Base-by-base conservation (phyloP, 768 basidiomycete species). In the Russula sp. region DNA sequence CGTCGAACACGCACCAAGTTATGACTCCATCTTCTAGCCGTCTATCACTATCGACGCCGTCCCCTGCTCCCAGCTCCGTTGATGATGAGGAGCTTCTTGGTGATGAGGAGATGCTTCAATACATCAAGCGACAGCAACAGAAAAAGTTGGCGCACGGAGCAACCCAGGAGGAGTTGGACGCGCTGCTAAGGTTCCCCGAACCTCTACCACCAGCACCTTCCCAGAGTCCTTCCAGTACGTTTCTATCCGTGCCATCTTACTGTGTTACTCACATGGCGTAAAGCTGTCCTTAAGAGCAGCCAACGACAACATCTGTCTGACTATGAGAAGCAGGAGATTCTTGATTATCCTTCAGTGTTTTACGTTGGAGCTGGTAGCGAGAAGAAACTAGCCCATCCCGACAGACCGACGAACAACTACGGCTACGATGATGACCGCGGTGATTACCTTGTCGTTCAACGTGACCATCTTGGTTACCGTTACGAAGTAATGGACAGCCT, bases 371-470 rank as follows among this genome's bases (percentile, higher is more conserved):
- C 84, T 7, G 81, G 82, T 63, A 90, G 88, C 72, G 85, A 85
- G 72, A 98, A 98, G 81, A 94, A 93, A 72, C 81, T 78, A 63
- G 92, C 94, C 0, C 84, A 84, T 28, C 78, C 80, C 9, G 89
- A 92, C 59, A 81, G 84, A 67, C 74, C 88, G 7, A 81, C 83
- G 22, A 94, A 94, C 75, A 99, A 99, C 75, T 85, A 89, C 71
- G 91, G 97, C 32, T 99, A 95, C 70, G 97, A 99, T 73, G 97
- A 99, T 73, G 97, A 99, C 32, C 88, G 97, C 36, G 97, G 97
- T 38, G 97, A 99, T 76, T 99, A 99, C 71, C 85, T 89, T 18
- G 86, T 98, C 61, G 85, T 98, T 64, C 81, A 85, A 63, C 86
- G 86, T 61, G 97, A 99, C 74, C 97, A 99, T 76, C 84, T 99